These are phyloP conservation scores for Neurospora pannonica DNA, from an alignment of 495 filamentous ascomycete genomes.

Conservation along the genomic window DNA sequence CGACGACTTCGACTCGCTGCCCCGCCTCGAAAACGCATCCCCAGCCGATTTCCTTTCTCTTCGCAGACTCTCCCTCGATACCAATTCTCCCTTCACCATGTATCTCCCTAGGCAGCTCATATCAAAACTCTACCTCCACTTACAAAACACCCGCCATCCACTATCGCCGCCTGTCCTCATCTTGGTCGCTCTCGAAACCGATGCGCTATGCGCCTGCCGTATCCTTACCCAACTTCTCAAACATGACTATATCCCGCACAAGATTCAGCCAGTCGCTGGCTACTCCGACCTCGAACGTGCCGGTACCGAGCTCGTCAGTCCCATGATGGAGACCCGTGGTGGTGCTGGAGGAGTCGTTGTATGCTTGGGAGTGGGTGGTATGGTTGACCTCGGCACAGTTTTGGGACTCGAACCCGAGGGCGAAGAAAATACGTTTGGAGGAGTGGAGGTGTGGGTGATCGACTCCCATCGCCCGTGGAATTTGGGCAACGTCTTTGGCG, in stretches of 20 bases:
- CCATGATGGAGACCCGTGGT: slow-evolving; percentile 72
- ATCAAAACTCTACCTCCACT: slow-evolving; percentile 80
- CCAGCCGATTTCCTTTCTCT: neutral
- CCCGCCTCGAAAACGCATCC: slow-evolving; percentile 9
- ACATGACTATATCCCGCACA: slow-evolving; percentile 96
- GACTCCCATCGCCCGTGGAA: slow-evolving; percentile 94
- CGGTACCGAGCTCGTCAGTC: slow-evolving; percentile 64
- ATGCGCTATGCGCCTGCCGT: slow-evolving; percentile 90
- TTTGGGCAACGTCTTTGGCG: slow-evolving; percentile 82
- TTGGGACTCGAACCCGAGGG: slow-evolving; percentile 55
- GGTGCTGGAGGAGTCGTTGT: slow-evolving; percentile 80
- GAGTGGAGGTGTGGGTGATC: slow-evolving; percentile 89
- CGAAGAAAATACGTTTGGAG: slow-evolving; percentile 49
- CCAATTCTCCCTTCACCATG: slow-evolving; percentile 43
- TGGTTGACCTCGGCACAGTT: slow-evolving; percentile 72
- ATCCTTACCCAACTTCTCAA: slow-evolving; percentile 86
- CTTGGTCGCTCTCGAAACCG: slow-evolving; percentile 86
- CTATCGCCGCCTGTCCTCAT: slow-evolving; percentile 85
- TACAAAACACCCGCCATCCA: slow-evolving; percentile 70
- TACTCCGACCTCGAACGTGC: slow-evolving; percentile 80
- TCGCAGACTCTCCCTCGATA: neutral
- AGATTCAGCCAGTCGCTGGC: slow-evolving; percentile 87
- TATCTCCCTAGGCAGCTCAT: slow-evolving; percentile 88
- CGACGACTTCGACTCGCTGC: slow-evolving; percentile 6
- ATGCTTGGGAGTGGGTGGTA: slow-evolving; percentile 84